A percentile compares a stretch with the other conserved stretches of the same genome.
Conservation (phyloP, 257 asterid genomes). For the Solanum rostratum region DNA sequence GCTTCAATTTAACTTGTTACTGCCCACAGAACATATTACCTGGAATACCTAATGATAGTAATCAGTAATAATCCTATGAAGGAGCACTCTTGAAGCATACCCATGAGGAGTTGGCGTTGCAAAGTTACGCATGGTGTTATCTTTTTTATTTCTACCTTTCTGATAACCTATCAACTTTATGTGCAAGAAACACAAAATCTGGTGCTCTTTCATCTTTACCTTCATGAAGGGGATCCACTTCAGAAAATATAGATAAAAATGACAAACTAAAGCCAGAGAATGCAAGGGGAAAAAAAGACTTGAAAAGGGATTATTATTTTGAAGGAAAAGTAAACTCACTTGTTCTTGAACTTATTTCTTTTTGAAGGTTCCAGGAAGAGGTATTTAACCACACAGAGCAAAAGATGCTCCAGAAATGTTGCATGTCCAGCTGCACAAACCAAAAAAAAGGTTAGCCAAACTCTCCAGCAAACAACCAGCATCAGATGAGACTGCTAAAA, state of each 20-base stretch:
- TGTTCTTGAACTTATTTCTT: conserved; percentile 44
- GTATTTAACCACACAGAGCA: conserved; percentile 43
- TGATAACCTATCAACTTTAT: conserved; percentile 84
- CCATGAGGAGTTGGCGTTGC: conserved; percentile 99
- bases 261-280: too few relatives aligned
- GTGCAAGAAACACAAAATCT: conserved; percentile 88
- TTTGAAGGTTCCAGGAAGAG: conserved; percentile 56
- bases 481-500: background rate
- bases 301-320: too few relatives aligned
- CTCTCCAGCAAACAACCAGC: background rate
- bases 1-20: background rate
- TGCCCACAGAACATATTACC: background rate
- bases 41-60: background rate
- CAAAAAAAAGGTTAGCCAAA: too few relatives aligned
- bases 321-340: conserved; percentile 56
- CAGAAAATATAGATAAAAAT: background rate
- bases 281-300: too few relatives aligned
- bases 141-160: conserved; percentile 83
- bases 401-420: conserved; percentile 74
- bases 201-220: conserved; percentile 63
- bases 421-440: conserved; percentile 61
- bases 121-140: conserved; percentile 74
- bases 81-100: conserved; percentile 22
- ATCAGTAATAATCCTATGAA: background rate
- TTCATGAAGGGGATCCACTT: background rate